Percentiles rank a stretch among this genome's conserved stretches.
phyloP scores from a whole-genome alignment of 2,329 filamentous ascomycete genomes.

The Colletotrichum spaethianum region DNA sequence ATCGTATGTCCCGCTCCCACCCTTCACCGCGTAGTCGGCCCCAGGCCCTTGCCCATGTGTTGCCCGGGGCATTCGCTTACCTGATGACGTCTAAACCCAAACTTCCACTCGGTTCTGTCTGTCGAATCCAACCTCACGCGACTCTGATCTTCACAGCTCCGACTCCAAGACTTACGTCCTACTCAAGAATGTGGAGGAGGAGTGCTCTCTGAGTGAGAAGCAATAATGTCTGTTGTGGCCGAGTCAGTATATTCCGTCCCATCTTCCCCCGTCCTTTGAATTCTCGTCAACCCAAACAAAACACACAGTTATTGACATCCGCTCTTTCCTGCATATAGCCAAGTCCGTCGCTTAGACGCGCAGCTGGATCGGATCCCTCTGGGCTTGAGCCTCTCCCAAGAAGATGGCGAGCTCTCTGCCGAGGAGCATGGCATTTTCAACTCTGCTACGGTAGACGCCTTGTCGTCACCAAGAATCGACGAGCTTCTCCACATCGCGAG shows the following conservation, averaged over 20 bases:
- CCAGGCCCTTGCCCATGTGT: constrained; percentile 19
- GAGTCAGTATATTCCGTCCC: constrained; percentile 56
- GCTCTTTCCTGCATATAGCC: constrained; percentile 56
- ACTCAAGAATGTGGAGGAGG: constrained; percentile 39
- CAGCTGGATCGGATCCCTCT: constrained; percentile 76
- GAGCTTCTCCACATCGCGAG: constrained; percentile 79
- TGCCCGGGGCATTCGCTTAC: constrained; percentile 39
- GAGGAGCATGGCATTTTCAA: constrained; percentile 51
- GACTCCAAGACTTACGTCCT: neutral
- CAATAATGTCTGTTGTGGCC: constrained; percentile 60
- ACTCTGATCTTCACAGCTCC: constrained; percentile 26
- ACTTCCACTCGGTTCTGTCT: constrained; percentile 13
- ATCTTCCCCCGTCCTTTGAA: constrained; percentile 11
- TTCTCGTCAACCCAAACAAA: constrained; percentile 33
- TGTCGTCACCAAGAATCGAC: constrained; percentile 69
- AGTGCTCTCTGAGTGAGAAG: constrained; percentile 40
- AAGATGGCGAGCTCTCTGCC: constrained; percentile 45
- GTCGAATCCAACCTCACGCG: constrained; percentile 25
- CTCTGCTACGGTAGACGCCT: constrained; percentile 54
- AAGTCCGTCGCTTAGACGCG: constrained; percentile 74
- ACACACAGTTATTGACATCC: constrained; percentile 29
- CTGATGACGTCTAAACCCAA: constrained; percentile 33
- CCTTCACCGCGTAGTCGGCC: constrained; percentile 10
- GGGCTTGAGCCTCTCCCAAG: constrained; percentile 44
- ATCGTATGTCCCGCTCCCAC: constrained; percentile 18